A percentile compares a stretch with the other conserved stretches of the same genome.
Evolutionary conservation across 495 filamentous ascomycete species (phyloP).

Genomic region (Aspergillus conjunctus): DNA sequence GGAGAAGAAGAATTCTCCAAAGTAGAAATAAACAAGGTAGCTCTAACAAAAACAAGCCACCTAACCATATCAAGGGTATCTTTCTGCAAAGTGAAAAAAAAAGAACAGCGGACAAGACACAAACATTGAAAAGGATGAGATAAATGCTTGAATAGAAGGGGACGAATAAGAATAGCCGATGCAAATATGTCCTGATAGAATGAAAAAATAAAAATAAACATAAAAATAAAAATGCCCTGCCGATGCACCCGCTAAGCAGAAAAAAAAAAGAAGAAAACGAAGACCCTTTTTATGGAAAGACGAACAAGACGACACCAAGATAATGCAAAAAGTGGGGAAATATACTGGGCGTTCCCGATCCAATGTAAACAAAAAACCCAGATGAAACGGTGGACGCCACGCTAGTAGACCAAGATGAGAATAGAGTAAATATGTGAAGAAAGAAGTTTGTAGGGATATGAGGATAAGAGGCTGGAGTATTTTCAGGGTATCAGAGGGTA

Average conservation of each 20-base stretch:
- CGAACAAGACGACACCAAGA: constrained; percentile 12
- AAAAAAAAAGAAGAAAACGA: constrained; percentile 11
- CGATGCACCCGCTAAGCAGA: constrained; percentile 34
- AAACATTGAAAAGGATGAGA: background rate
- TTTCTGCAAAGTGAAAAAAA: constrained; percentile 19
- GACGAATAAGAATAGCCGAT: constrained; percentile 13
- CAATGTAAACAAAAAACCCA: background rate
- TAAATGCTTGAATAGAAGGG: constrained; percentile 23
- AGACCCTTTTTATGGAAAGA: background rate
- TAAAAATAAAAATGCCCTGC: constrained; percentile 27
- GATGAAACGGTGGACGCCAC: constrained; percentile 21
- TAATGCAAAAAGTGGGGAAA: constrained; percentile 9
- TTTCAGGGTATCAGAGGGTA: background rate
- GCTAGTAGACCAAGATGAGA: constrained; percentile 20
- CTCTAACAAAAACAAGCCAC: constrained; percentile 46
- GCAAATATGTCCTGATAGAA: constrained; percentile 6
- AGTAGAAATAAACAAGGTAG: too few species aligned
- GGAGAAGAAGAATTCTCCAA: too few species aligned
- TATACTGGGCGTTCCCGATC: background rate
- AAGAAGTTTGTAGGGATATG: background rate
- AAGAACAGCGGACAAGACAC: constrained; percentile 10
- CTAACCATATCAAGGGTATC: constrained; percentile 54
- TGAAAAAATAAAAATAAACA: too few species aligned
- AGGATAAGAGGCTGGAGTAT: background rate
- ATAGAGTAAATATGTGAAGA: background rate